These are phyloP conservation scores for Fusarium sp. DNA, from an alignment of 2,329 filamentous ascomycete genomes.

Conservation along the genomic window DNA sequence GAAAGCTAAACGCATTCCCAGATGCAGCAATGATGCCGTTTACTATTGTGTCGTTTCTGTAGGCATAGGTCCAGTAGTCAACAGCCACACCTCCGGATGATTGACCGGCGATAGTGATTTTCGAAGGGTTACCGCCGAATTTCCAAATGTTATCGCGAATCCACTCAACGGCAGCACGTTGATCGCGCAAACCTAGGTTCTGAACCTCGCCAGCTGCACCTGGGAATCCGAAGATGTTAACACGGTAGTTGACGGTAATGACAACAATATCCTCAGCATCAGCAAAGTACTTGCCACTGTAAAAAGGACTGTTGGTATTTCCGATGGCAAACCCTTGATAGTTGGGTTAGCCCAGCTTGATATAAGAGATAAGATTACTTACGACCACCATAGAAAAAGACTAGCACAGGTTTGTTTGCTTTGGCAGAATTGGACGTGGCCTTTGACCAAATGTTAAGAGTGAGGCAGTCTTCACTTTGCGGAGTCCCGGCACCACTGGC, in stretches of 20 bases:
- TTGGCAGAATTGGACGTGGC: slow-evolving; percentile 27
- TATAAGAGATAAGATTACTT: neutral
- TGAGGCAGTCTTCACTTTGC: slow-evolving; percentile 45
- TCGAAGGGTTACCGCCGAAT: slow-evolving; percentile 50
- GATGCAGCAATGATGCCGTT: slow-evolving; percentile 61
- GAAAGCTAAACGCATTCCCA: slow-evolving; percentile 62
- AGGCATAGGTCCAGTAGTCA: slow-evolving; percentile 65
- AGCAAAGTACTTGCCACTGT: slow-evolving; percentile 60
- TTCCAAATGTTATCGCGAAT: slow-evolving; percentile 50
- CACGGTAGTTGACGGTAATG: slow-evolving; percentile 62
- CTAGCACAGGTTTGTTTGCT: slow-evolving; percentile 39
- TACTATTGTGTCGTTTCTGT: slow-evolving; percentile 63
- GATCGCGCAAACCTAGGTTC: slow-evolving; percentile 51
- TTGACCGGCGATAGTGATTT: slow-evolving; percentile 54
- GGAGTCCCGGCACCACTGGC: slow-evolving; percentile 33
- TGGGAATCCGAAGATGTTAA: slow-evolving; percentile 60
- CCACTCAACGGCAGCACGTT: slow-evolving; percentile 52
- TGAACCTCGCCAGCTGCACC: slow-evolving; percentile 45
- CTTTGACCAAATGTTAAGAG: slow-evolving; percentile 44
- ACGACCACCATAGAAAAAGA: slow-evolving; percentile 46
- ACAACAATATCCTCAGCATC: slow-evolving; percentile 60
- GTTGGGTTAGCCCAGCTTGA: neutral
- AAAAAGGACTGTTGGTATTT: slow-evolving; percentile 55
- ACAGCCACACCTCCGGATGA: slow-evolving; percentile 55
- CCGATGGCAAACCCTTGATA: slow-evolving; percentile 54